Percentiles rank a stretch among this genome's conserved stretches.
phyloP scores from a whole-genome alignment of 2,329 filamentous ascomycete genomes.

The Trichophyton benhamiae region DNA sequence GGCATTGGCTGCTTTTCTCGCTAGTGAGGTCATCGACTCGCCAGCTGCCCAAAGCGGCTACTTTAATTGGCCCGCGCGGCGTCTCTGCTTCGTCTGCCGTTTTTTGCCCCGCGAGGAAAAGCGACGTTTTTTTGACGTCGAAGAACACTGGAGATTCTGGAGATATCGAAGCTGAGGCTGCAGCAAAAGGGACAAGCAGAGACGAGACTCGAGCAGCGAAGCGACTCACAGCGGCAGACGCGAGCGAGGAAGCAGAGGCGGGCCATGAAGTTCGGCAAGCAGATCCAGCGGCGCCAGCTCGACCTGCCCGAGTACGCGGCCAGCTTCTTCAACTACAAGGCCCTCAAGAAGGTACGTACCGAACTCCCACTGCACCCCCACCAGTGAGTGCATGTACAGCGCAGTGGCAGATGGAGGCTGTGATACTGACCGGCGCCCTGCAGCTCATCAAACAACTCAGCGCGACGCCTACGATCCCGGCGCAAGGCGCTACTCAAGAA shows the following conservation, averaged over 20 bases:
- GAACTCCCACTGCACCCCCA: background rate
- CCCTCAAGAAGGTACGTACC: constrained; percentile 88
- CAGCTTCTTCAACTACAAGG: constrained; percentile 99
- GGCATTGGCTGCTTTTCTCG: background rate
- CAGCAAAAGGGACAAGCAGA: background rate
- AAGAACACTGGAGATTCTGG: background rate
- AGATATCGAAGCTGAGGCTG: background rate
- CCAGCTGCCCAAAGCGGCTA: background rate
- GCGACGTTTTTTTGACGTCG: background rate
- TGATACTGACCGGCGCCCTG: constrained; percentile 12
- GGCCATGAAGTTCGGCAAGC: constrained; percentile 96
- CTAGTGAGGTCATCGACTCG: background rate
- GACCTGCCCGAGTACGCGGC: constrained; percentile 98
- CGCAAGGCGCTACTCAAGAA: constrained; percentile 50
- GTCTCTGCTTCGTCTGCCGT: background rate
- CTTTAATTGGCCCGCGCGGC: background rate
- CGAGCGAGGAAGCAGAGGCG: background rate
- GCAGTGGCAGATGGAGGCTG: constrained; percentile 4
- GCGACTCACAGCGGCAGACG: background rate
- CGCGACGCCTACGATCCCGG: constrained; percentile 69
- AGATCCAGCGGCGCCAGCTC: constrained; percentile 97
- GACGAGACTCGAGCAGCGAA: background rate
- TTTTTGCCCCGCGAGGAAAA: background rate
- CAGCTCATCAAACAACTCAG: constrained; percentile 98
- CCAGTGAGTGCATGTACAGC: background rate